Base-by-base conservation (phyloP, 441 rosid species). In the Flueggea neowawraea region DNA sequence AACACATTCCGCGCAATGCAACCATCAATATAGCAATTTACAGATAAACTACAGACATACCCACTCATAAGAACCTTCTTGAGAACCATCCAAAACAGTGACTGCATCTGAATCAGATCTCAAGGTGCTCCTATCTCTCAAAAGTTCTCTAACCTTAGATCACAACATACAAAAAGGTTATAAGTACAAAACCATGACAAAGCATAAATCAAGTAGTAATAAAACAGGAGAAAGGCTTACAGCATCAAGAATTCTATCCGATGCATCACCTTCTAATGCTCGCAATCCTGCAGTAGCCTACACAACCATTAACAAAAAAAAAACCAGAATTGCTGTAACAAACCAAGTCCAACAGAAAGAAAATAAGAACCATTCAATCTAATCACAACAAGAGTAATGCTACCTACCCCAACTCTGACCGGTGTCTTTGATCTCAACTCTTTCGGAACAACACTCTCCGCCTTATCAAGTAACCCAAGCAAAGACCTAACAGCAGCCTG, bases 31-130 rank as follows among this genome's bases (percentile, higher is more conserved):
- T 43, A 6, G n/a, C 2, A 47, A 47, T 14, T 9, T 47, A 12
- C 2, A 47, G 14, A 45, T 14, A 11, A 47, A 4, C 14, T 0
- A 10, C 12, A 11, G 50, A 72, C 89, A 72, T 89, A 95, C 99
- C 99, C 99, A 95, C 74, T 89, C 84, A 75, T 91, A 95, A 67
- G 99, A 82, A 44, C 97, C 99, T 81, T 95, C 99, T 75, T 95
- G 99, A 61, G 89, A 80, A 59, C 99, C 97, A 78, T 95, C 97
- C 70, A 95, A 73, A 77, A 91, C 95, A 71, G 77, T 74, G 60
- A 95, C 99, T 62, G 82, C 91, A 60, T 73, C 66, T 31, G 78
- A 76, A 71, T 85, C 88, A 48, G 75, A 83, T 69, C 80, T 91
- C 65, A 95, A 78, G 63, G 80, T 73, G 73, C 96, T 95, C 72